Evolutionary conservation across 352 stramenopile genomes (phyloP).

Genomic region (Phytopythium chamaehyphon): DNA sequence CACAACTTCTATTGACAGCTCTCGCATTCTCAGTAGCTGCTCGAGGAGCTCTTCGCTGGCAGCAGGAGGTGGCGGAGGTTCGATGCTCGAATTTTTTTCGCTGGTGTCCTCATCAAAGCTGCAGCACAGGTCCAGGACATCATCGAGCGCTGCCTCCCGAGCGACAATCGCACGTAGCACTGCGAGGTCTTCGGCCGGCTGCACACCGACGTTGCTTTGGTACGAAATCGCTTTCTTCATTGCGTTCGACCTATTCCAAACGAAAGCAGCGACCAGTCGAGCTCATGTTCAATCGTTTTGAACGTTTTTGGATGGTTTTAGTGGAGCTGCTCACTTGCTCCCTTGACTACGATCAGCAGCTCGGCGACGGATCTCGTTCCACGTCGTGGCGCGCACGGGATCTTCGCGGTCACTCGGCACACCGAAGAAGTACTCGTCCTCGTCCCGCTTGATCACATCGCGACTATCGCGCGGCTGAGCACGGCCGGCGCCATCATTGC

Average conservation of each 20-base stretch:
- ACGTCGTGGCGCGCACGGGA: slow-evolving; percentile 47
- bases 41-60: slow-evolving; percentile 41
- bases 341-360: slow-evolving; percentile 23
- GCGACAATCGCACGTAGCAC: slow-evolving; percentile 64
- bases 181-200: slow-evolving; percentile 58
- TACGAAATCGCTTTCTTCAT: slow-evolving; percentile 38
- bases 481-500: slow-evolving; percentile 9
- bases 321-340: slow-evolving; percentile 41
- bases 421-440: slow-evolving; percentile 54
- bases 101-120: slow-evolving; percentile 37
- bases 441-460: slow-evolving; percentile 25
- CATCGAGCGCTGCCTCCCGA: slow-evolving; percentile 51
- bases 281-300: neutral
- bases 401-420: slow-evolving; percentile 16
- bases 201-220: slow-evolving; percentile 26
- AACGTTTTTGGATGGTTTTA: too few relatives aligned
- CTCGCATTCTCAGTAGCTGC: slow-evolving; percentile 38
- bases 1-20: slow-evolving; percentile 44
- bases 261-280: neutral
- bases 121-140: slow-evolving; percentile 42
- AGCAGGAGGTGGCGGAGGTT: neutral
- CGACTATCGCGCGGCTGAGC: slow-evolving; percentile 4
- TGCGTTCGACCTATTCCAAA: neutral
- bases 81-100: neutral
- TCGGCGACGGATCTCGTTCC: slow-evolving; percentile 72